These are phyloP conservation scores for Lentinula sp. DNA, from an alignment of 768 basidiomycete genomes.

Conservation along the genomic window DNA sequence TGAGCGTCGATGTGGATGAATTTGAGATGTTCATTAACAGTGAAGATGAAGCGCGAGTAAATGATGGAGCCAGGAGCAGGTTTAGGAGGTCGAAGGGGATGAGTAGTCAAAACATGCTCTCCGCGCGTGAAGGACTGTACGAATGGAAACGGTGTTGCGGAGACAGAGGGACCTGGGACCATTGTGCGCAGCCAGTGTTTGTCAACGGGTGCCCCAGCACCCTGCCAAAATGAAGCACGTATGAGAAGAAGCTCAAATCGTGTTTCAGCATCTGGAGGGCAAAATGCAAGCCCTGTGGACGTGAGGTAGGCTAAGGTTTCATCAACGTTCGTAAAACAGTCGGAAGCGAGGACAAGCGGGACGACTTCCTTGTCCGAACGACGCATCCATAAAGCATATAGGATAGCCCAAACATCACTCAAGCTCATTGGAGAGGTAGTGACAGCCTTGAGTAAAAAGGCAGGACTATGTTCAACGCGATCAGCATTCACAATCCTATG, in stretches of 20 bases:
- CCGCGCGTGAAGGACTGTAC: slow-evolving; percentile 36
- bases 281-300: slow-evolving; percentile 26
- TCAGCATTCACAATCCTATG: slow-evolving; percentile 9
- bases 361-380: slow-evolving; percentile 33
- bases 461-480: neutral
- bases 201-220: slow-evolving; percentile 32
- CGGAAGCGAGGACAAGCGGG: slow-evolving; percentile 26
- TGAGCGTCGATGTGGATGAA: slow-evolving; percentile 26
- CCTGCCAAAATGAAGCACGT: slow-evolving; percentile 44
- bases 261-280: slow-evolving; percentile 9
- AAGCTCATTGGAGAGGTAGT: slow-evolving; percentile 15
- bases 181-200: slow-evolving; percentile 25
- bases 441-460: neutral
- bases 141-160: slow-evolving; percentile 26
- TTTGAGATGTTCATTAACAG: slow-evolving; percentile 24
- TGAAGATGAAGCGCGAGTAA: slow-evolving; percentile 32
- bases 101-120: slow-evolving; percentile 40
- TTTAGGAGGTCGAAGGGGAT: slow-evolving; percentile 46
- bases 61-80: slow-evolving; percentile 32
- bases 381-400: slow-evolving; percentile 36
- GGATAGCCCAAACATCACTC: slow-evolving; percentile 31
- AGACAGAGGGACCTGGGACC: slow-evolving; percentile 19
- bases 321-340: slow-evolving; percentile 18
- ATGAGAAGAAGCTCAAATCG: slow-evolving; percentile 29
- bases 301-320: slow-evolving; percentile 32